Evolutionary conservation across 345 rosid genomes (phyloP).

Genomic region (Odontarrhena argentea): DNA sequence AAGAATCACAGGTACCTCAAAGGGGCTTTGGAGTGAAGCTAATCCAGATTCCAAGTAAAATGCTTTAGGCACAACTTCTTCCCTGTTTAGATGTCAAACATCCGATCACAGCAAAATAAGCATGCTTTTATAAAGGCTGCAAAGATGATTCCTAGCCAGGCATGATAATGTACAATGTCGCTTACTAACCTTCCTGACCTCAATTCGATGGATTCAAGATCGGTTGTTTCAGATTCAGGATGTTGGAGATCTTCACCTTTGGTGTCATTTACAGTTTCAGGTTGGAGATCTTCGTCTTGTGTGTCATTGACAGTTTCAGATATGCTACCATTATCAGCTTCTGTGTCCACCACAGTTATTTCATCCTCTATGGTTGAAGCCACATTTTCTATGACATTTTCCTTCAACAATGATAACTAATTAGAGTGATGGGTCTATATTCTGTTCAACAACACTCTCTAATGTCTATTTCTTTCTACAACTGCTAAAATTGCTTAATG

Average conservation of each 20-base stretch:
- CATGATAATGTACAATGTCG: not conserved
- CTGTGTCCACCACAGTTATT: slow-evolving; percentile 1
- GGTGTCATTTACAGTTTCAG: slow-evolving; percentile 13
- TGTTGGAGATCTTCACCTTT: slow-evolving; percentile 24
- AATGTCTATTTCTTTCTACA: slow-evolving; percentile 16
- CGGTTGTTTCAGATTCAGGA: slow-evolving; percentile 7
- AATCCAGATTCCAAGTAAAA: slow-evolving; percentile 60
- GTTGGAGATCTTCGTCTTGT: slow-evolving; percentile 20
- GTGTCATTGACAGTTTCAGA: slow-evolving; percentile 15
- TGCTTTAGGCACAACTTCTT: slow-evolving; percentile 44
- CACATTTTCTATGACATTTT: slow-evolving; percentile 18
- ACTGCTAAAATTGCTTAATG: slow-evolving; percentile 15
- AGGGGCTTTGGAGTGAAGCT: slow-evolving; percentile 57
- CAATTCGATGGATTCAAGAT: slow-evolving; percentile 20
- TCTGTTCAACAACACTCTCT: slow-evolving; percentile 17
- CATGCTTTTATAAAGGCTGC: slow-evolving; percentile 15
- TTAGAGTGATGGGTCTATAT: slow-evolving; percentile 13
- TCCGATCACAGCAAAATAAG: slow-evolving; percentile 24
- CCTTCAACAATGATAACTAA: slow-evolving; percentile 34
- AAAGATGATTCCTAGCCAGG: slow-evolving; percentile 10
- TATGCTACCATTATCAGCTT: slow-evolving; percentile 30
- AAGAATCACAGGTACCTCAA: slow-evolving; percentile 51
- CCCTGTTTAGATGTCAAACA: slow-evolving; percentile 49
- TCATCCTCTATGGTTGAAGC: slow-evolving; percentile 38
- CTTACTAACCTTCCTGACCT: slow-evolving; percentile 34